A percentile compares a stretch with the other conserved stretches of the same genome.
phyloP scores from a whole-genome alignment of 768 basidiomycete species.

The Heimioporus sp. region DNA sequence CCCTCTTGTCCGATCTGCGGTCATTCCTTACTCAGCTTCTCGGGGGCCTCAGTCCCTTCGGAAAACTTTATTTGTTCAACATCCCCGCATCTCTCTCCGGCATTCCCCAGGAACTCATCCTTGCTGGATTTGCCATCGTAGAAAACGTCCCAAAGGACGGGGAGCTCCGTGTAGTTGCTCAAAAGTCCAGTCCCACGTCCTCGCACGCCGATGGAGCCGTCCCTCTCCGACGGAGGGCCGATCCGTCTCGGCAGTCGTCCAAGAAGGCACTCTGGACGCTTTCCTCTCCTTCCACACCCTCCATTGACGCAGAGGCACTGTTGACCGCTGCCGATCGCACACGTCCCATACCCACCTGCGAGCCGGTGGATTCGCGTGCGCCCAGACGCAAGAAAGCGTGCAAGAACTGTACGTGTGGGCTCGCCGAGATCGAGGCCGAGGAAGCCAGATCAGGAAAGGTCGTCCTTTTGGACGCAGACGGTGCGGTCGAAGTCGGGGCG shows the following conservation, averaged over 20 bases:
- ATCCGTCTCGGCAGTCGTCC: conserved; percentile 58
- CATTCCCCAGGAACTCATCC: conserved; percentile 58
- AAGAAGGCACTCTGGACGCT: conserved; percentile 92
- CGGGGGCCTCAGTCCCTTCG: conserved; percentile 59
- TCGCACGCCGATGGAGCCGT: conserved; percentile 41
- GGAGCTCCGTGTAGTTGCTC: conserved; percentile 55
- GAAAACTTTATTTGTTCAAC: conserved; percentile 66
- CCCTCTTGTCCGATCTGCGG: conserved; percentile 50
- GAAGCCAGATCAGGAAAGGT: conserved; percentile 62
- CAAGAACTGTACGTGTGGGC: conserved; percentile 95
- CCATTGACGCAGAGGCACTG: conserved; percentile 80
- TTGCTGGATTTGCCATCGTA: conserved; percentile 63
- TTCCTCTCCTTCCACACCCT: conserved; percentile 62
- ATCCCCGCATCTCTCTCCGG: conserved; percentile 41
- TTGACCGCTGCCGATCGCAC: conserved; percentile 81
- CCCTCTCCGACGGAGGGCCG: conserved; percentile 51
- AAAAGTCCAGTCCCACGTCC: conserved; percentile 58
- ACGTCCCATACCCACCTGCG: conserved; percentile 76
- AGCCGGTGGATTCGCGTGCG: conserved; percentile 50
- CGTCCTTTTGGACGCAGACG: conserved; percentile 61
- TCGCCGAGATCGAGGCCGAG: conserved; percentile 89
- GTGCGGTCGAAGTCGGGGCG: conserved; percentile 58
- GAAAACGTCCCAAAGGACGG: conserved; percentile 35
- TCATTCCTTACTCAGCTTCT: conserved; percentile 60
- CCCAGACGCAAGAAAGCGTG: conserved; percentile 88